These are phyloP conservation scores for Solioccasus polychromus DNA, from an alignment of 768 basidiomycete species.

Conservation along the genomic window DNA sequence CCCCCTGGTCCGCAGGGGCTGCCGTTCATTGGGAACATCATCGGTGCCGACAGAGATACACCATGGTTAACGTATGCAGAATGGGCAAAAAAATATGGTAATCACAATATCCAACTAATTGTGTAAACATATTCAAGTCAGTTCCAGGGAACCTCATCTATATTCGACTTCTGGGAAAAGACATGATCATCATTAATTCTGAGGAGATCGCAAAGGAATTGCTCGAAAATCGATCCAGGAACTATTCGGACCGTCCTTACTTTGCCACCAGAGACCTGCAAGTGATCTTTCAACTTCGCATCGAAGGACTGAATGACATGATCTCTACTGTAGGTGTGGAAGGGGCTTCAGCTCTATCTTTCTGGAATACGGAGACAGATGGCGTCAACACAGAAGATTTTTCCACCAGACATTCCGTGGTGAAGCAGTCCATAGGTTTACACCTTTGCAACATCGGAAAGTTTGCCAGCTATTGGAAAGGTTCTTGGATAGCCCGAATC, in stretches of 20 bases:
- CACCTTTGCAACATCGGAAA: constrained; percentile 30
- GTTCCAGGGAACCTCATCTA: constrained; percentile 7
- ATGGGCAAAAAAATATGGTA: constrained; percentile 8
- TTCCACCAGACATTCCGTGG: constrained; percentile 27
- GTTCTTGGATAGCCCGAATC: constrained; percentile 33
- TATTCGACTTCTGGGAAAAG: not conserved
- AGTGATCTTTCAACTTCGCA: not conserved
- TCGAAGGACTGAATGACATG: not conserved
- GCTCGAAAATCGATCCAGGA: not conserved
- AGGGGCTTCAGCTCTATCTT: constrained; percentile 22
- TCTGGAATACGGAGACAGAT: constrained; percentile 32
- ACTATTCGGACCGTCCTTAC: not conserved
- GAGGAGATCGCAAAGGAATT: not conserved
- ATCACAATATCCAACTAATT: not conserved
- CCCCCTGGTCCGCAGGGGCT: not conserved
- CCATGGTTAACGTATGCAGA: not conserved
- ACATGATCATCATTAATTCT: constrained; percentile 8
- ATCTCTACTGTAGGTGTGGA: constrained; percentile 13
- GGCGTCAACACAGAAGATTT: constrained; percentile 31
- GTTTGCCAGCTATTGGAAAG: constrained; percentile 30
- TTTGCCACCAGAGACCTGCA: constrained; percentile 2
- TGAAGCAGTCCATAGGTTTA: constrained; percentile 24
- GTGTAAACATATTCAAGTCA: not conserved
- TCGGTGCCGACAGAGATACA: not conserved
- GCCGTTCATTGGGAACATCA: not conserved